These are phyloP conservation scores for Paramecium octaurelia DNA, from an alignment of 73 alveolate genomes.

Conservation along the genomic window DNA sequence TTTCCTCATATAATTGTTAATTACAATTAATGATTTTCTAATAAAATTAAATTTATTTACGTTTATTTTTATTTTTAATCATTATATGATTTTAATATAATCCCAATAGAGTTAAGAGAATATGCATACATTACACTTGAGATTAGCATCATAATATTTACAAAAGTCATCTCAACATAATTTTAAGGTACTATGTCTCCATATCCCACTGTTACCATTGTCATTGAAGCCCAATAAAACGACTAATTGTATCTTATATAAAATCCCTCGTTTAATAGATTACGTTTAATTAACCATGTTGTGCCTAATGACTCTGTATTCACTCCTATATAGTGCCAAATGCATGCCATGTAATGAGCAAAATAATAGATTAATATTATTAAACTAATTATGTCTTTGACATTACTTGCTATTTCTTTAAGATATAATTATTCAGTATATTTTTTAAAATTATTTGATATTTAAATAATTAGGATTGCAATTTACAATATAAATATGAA, in stretches of 20 bases:
- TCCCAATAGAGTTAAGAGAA: slow-evolving; percentile 47
- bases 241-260: slow-evolving; percentile 9
- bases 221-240: slow-evolving; percentile 37
- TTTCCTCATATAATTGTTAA: slow-evolving; percentile 38
- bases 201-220: neutral
- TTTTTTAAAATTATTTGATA: neutral
- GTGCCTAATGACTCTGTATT: neutral
- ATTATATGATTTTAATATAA: neutral
- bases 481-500: neutral
- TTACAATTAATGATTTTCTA: neutral
- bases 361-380: neutral
- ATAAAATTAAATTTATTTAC: neutral
- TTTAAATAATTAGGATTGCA: neutral
- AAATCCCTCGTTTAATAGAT: neutral
- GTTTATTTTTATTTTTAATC: neutral
- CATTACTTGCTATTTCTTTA: neutral
- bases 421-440: neutral
- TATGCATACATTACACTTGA: slow-evolving; percentile 45
- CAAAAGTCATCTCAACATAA: neutral
- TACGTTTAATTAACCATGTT: neutral
- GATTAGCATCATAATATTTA: slow-evolving; percentile 20
- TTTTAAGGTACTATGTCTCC: slow-evolving; percentile 33
- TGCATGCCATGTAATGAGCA: slow-evolving; percentile 17
- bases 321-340: neutral
- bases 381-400: neutral